These are phyloP conservation scores for Friedmanniomyces simplex DNA, from an alignment of 495 filamentous ascomycete species.

Conservation along the genomic window DNA sequence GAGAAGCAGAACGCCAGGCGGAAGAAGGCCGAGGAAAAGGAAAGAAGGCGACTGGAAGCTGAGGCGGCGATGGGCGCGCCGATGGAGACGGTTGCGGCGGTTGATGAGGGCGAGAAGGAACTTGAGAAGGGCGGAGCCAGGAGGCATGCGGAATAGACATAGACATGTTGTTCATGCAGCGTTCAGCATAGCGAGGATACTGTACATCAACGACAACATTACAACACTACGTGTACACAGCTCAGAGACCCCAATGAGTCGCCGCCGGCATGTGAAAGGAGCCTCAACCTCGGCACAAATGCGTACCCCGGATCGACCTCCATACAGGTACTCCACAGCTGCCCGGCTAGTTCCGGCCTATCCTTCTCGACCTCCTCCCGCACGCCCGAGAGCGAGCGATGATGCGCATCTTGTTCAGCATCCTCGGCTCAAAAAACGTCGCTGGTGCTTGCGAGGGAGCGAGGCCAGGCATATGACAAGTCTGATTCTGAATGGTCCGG, in stretches of 20 bases:
- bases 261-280: background rate
- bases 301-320: background rate
- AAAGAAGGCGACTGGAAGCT: constrained; percentile 21
- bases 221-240: too few species aligned
- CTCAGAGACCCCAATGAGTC: too few species aligned
- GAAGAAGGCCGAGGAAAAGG: constrained; percentile 27
- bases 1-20: constrained; percentile 45
- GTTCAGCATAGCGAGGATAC: background rate
- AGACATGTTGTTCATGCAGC: background rate
- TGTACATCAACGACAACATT: too few species aligned
- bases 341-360: background rate
- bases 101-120: constrained; percentile 20
- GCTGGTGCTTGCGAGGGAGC: background rate
- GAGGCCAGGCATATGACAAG: background rate
- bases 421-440: background rate
- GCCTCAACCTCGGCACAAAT: background rate
- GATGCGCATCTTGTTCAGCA: background rate
- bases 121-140: background rate
- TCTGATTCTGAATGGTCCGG: background rate
- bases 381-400: background rate
- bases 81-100: constrained; percentile 17
- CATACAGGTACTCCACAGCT: too few species aligned
- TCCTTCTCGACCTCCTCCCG: too few species aligned
- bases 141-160: background rate
- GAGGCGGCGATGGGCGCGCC: constrained; percentile 15